A percentile compares a stretch with the other conserved stretches of the same genome.
Conservation (phyloP, 208 protist species). For the Trypanosoma congolense region DNA sequence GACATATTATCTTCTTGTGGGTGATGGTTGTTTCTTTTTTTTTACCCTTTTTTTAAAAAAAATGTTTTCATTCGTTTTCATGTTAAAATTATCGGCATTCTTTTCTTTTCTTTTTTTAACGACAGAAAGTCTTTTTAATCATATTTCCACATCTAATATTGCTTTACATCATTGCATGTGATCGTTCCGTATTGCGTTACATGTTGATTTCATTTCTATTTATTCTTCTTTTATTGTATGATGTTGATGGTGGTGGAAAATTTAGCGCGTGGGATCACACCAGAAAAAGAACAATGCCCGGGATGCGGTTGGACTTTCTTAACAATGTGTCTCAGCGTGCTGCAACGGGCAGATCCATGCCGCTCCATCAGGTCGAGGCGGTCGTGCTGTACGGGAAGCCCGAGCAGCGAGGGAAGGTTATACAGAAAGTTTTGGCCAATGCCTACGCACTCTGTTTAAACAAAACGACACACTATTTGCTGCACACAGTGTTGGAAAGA, state of each 20-base stretch:
- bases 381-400: constrained; percentile 79
- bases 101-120: too few species aligned
- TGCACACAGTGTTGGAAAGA: constrained; percentile 66
- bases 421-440: constrained; percentile 69
- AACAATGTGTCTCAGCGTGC: constrained; percentile 81
- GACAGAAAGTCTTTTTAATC: too few species aligned
- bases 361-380: constrained; percentile 84
- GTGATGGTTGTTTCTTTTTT: too few species aligned
- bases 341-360: constrained; percentile 74
- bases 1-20: too few species aligned
- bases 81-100: too few species aligned
- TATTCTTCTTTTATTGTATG: neutral
- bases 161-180: too few species aligned
- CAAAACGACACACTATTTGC: constrained; percentile 72
- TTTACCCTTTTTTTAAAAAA: too few species aligned
- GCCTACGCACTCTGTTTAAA: constrained; percentile 71
- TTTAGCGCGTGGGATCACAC: too few species aligned
- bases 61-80: too few species aligned
- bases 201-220: neutral
- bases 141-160: too few species aligned
- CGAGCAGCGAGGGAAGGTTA: constrained; percentile 76
- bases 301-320: constrained; percentile 83
- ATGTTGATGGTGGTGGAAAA: neutral
- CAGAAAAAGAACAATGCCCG: constrained; percentile 34
- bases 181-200: too few species aligned